Percentiles rank a stretch among this genome's conserved stretches.
These are phyloP conservation scores for Aquilaria agallochum DNA, from an alignment of 441 rosid species.

Conservation along the genomic window DNA sequence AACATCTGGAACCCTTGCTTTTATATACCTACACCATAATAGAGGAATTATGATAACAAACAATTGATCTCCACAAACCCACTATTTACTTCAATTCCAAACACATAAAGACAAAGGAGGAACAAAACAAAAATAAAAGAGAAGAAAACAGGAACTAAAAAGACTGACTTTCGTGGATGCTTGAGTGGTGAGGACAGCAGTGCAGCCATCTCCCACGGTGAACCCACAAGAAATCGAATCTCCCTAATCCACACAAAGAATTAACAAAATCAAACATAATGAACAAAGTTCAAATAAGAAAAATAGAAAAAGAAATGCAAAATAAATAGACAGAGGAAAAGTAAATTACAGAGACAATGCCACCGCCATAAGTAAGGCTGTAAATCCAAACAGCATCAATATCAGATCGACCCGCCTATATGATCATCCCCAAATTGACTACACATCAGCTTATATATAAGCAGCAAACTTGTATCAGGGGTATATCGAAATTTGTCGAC, in stretches of 20 bases:
- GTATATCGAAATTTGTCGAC: background rate
- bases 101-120: background rate
- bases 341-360: conserved; percentile 76
- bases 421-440: conserved; percentile 11
- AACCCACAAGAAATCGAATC: conserved; percentile 73
- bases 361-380: conserved; percentile 87
- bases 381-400: conserved; percentile 90
- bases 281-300: background rate
- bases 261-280: conserved; percentile 5
- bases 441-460: background rate
- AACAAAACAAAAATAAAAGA: background rate
- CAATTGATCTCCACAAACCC: conserved; percentile 9
- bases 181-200: conserved; percentile 77
- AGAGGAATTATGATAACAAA: background rate
- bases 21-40: conserved; percentile 63
- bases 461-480: background rate
- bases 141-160: conserved; percentile 2
- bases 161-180: conserved; percentile 82
- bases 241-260: conserved; percentile 40
- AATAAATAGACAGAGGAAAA: background rate
- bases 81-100: background rate
- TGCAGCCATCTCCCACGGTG: conserved; percentile 68
- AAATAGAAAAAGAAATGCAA: background rate
- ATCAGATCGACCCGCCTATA: conserved; percentile 69
- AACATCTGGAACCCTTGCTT: conserved; percentile 71